A percentile compares a stretch with the other conserved stretches of the same genome.
Conservation (phyloP, 1,284 basidiomycete species). For the Cystobasidium slooffiae region DNA sequence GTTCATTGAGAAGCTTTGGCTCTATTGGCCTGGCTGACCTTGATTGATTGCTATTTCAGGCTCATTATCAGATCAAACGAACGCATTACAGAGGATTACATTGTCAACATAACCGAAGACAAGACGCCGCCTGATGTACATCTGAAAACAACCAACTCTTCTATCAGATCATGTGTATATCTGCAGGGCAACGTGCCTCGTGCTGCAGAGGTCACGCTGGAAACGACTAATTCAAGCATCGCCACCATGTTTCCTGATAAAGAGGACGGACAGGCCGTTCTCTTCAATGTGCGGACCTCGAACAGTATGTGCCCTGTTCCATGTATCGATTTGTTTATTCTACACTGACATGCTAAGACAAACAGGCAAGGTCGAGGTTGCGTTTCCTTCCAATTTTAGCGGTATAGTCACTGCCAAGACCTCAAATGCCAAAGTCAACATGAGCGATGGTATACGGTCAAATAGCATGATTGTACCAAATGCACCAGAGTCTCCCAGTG, state of each 20-base stretch:
- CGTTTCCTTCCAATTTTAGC: background rate
- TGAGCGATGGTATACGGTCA: background rate
- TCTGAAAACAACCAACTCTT: background rate
- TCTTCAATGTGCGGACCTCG: background rate
- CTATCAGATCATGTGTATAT: constrained; percentile 6
- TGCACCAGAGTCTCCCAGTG: background rate
- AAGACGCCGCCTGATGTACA: constrained; percentile 6
- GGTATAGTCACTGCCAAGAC: background rate
- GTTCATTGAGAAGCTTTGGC: background rate
- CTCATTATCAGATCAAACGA: constrained; percentile 1
- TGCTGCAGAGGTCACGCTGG: constrained; percentile 3
- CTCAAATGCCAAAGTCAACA: background rate
- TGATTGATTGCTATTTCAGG: background rate
- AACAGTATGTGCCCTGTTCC: constrained; percentile 2
- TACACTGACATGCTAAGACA: background rate
- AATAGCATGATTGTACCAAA: constrained; percentile 1
- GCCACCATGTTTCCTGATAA: background rate
- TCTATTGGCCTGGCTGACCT: background rate
- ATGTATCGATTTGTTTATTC: background rate
- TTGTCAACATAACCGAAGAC: constrained; percentile 20
- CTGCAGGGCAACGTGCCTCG: constrained; percentile 1
- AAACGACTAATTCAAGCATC: constrained; percentile 9
- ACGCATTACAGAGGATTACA: constrained; percentile 10
- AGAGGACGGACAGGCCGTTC: constrained; percentile 12
- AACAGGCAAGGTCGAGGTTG: background rate